Percentiles rank a stretch among this genome's conserved stretches.
These are phyloP conservation scores for Saccharomycopsis crataegensis DNA, from an alignment of 1,139 yeast genomes.

Conservation along the genomic window DNA sequence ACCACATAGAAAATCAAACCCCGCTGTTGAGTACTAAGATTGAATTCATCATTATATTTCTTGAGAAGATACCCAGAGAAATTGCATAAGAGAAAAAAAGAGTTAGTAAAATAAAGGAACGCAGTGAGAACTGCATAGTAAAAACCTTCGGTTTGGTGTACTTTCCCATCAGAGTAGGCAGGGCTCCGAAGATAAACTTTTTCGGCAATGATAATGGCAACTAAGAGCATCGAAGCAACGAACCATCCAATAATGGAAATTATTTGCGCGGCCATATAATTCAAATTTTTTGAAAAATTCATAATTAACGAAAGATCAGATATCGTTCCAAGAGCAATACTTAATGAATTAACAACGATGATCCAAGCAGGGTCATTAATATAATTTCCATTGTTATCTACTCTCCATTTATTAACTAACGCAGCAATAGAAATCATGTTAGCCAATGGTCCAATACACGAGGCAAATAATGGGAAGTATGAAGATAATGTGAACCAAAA, in stretches of 20 bases:
- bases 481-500: slow-evolving; percentile 58
- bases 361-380: slow-evolving; percentile 37
- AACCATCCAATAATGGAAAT: slow-evolving; percentile 60
- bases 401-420: slow-evolving; percentile 64
- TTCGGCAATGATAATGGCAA: slow-evolving; percentile 39
- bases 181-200: slow-evolving; percentile 23
- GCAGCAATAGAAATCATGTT: slow-evolving; percentile 68
- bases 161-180: slow-evolving; percentile 10
- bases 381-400: slow-evolving; percentile 24
- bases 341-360: slow-evolving; percentile 49
- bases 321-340: slow-evolving; percentile 53
- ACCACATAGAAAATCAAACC: slow-evolving; percentile 66
- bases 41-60: slow-evolving; percentile 64
- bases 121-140: slow-evolving; percentile 71
- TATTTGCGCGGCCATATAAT: slow-evolving; percentile 51
- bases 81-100: slow-evolving; percentile 46
- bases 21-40: slow-evolving; percentile 58
- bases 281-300: slow-evolving; percentile 54
- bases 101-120: slow-evolving; percentile 50
- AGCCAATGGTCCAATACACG: slow-evolving; percentile 72
- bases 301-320: slow-evolving; percentile 61
- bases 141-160: slow-evolving; percentile 52
- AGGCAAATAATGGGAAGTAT: slow-evolving; percentile 64
- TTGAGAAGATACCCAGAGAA: slow-evolving; percentile 49
- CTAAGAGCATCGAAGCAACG: slow-evolving; percentile 44